A percentile compares a stretch with the other conserved stretches of the same genome.
Evolutionary conservation across 2,329 filamentous ascomycete species (phyloP).

Genomic region (Sporothrix globosa): DNA sequence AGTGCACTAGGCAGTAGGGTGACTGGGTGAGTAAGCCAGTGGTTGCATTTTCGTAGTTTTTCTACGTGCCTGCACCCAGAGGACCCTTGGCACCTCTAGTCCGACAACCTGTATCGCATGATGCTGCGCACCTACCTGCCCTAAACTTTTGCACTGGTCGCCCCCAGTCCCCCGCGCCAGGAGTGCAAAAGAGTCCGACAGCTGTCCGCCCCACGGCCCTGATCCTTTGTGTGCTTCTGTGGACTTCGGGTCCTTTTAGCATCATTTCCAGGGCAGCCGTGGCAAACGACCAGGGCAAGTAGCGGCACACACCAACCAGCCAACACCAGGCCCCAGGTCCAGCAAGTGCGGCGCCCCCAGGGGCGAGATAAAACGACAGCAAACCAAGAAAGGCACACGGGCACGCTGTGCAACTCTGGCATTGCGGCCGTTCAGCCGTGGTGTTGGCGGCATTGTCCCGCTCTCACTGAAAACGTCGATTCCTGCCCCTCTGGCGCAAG

Average conservation of each 20-base stretch:
- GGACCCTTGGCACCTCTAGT: background rate
- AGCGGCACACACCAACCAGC: constrained; percentile 13
- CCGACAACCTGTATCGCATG: no score
- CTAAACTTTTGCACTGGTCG: background rate
- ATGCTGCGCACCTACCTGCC: background rate
- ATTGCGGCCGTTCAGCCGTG: no score
- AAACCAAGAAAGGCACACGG: background rate
- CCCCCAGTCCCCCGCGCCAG: background rate
- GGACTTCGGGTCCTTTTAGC: background rate
- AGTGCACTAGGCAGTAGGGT: background rate
- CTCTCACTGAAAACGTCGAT: background rate
- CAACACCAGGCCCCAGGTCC: constrained; percentile 23
- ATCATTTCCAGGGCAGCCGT: constrained; percentile 1
- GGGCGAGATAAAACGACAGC: constrained; percentile 22
- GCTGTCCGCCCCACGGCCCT: no score
- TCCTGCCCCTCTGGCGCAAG: constrained; percentile 23
- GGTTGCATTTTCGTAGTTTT: background rate
- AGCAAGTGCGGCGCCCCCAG: constrained; percentile 1
- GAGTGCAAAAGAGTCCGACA: no score
- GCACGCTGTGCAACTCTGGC: background rate
- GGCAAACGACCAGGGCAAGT: background rate
- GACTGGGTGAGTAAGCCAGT: constrained; percentile 23
- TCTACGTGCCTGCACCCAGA: constrained; percentile 9
- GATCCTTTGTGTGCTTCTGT: background rate
- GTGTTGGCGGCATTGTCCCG: background rate